A percentile compares a stretch with the other conserved stretches of the same genome.
Conservation (phyloP, 1,284 basidiomycete species). For the Earliella scabrosa region DNA sequence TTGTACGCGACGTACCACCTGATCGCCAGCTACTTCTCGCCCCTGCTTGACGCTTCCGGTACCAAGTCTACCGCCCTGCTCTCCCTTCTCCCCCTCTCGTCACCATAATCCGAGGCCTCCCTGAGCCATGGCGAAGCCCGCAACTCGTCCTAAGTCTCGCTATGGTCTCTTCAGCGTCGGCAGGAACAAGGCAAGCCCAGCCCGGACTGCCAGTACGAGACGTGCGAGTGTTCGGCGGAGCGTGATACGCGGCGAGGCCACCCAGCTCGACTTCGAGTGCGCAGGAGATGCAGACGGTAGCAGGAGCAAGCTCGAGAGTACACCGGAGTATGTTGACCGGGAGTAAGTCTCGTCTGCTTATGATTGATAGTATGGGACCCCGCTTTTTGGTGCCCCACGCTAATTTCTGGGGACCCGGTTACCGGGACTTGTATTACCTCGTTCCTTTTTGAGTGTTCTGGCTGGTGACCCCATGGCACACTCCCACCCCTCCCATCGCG, state of each 20-base stretch:
- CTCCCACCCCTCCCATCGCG: conserved; percentile 8
- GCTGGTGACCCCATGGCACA: conserved; percentile 3
- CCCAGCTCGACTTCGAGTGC: conserved; percentile 2
- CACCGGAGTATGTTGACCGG: conserved; percentile 1
- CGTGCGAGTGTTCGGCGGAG: conserved; percentile 12
- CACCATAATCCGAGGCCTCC: not conserved
- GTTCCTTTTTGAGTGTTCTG: conserved; percentile 2
- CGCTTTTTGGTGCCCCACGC: not conserved
- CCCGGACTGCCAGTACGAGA: conserved; percentile 12
- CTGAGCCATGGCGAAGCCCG: not conserved
- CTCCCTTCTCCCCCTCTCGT: not conserved
- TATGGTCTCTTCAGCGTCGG: conserved; percentile 11
- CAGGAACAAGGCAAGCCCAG: conserved; percentile 14
- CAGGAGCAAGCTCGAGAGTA: not conserved
- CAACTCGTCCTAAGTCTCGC: conserved; percentile 3
- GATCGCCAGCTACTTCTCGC: not conserved
- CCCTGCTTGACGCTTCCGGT: not conserved
- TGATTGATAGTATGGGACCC: too few species aligned
- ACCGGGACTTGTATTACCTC: conserved; percentile 1
- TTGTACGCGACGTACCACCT: not conserved
- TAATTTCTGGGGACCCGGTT: not conserved
- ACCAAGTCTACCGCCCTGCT: not conserved
- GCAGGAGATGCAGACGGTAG: not conserved
- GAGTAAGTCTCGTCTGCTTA: conserved; percentile 5
- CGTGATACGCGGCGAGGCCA: conserved; percentile 11